Percentiles rank a stretch among this genome's conserved stretches.
phyloP scores from a whole-genome alignment of 2,329 filamentous ascomycete species.

The Triangularia setosa region DNA sequence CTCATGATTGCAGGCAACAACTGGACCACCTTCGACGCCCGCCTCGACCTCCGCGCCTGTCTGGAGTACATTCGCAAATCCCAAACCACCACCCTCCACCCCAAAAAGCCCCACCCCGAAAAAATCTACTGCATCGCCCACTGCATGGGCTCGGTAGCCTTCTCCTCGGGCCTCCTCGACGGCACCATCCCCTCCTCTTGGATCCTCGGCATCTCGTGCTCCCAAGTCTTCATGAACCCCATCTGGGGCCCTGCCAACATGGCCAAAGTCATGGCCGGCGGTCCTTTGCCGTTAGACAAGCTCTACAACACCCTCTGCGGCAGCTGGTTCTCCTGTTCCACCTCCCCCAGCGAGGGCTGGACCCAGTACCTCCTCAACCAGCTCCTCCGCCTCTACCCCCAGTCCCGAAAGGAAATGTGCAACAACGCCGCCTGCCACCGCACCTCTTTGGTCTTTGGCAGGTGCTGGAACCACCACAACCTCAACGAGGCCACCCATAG shows the following conservation, averaged over 20 bases:
- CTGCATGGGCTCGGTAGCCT: conserved; percentile 61
- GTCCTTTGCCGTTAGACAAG: conserved; percentile 46
- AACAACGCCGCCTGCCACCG: conserved; percentile 60
- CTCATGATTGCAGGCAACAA: conserved; percentile 46
- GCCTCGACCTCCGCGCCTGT: conserved; percentile 55
- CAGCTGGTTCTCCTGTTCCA: conserved; percentile 53
- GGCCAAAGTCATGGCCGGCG: conserved; percentile 46
- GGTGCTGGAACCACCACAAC: conserved; percentile 62
- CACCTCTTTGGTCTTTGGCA: conserved; percentile 55
- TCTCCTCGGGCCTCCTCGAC: conserved; percentile 56
- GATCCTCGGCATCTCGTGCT: conserved; percentile 55
- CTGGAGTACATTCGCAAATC: conserved; percentile 48
- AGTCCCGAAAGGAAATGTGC: conserved; percentile 53
- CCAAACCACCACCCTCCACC: conserved; percentile 23
- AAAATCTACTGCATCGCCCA: conserved; percentile 57
- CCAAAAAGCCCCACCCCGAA: conserved; percentile 3
- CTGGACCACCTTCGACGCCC: conserved; percentile 58
- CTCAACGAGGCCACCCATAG: conserved; percentile 63
- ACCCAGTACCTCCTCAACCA: conserved; percentile 53
- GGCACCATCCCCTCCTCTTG: conserved; percentile 55
- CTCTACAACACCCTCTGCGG: conserved; percentile 47
- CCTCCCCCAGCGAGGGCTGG: conserved; percentile 42
- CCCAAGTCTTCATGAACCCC: conserved; percentile 62
- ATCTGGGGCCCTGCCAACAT: conserved; percentile 54
- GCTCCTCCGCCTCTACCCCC: conserved; percentile 54